Evolutionary conservation across 2,329 filamentous ascomycete genomes (phyloP).

Genomic region (Kalaharituber pfeilii): DNA sequence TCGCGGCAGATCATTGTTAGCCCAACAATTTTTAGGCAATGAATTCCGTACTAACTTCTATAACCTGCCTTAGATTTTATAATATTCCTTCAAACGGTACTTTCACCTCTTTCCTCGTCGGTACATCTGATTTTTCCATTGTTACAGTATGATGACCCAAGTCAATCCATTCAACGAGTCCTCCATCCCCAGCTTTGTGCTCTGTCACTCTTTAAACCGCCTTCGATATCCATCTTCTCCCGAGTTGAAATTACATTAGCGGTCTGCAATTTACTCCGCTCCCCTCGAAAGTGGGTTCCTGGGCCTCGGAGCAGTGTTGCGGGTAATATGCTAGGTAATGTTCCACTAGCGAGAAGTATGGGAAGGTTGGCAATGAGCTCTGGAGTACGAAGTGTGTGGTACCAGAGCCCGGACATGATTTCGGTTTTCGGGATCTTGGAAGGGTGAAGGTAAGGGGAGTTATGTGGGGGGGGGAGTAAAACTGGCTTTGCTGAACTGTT

Average conservation of each 20-base stretch:
- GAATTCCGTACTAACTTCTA: too few relatives aligned
- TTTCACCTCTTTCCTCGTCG: background rate
- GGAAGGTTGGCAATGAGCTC: too few relatives aligned
- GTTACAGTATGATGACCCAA: conserved; percentile 41
- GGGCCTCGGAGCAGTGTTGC: background rate
- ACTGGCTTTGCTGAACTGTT: background rate
- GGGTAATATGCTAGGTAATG: background rate
- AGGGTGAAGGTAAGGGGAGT: background rate
- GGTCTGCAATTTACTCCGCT: too few relatives aligned
- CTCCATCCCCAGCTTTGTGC: conserved; percentile 13
- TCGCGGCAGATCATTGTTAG: too few relatives aligned
- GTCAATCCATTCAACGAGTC: conserved; percentile 46
- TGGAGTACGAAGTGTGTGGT: background rate
- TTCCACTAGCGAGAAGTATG: background rate
- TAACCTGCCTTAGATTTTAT: conserved; percentile 2
- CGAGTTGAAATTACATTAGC: background rate
- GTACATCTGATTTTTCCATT: conserved; percentile 20
- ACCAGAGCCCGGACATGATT: background rate
- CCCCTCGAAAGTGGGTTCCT: background rate
- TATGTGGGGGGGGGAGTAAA: background rate
- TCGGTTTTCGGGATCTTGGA: background rate
- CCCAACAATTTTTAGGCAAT: too few relatives aligned
- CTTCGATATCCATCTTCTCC: background rate
- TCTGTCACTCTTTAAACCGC: background rate
- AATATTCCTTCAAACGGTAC: background rate